A percentile compares a stretch with the other conserved stretches of the same genome.
phyloP scores from a whole-genome alignment of 2,329 filamentous ascomycete genomes.

The Aureobasidium sp. region DNA sequence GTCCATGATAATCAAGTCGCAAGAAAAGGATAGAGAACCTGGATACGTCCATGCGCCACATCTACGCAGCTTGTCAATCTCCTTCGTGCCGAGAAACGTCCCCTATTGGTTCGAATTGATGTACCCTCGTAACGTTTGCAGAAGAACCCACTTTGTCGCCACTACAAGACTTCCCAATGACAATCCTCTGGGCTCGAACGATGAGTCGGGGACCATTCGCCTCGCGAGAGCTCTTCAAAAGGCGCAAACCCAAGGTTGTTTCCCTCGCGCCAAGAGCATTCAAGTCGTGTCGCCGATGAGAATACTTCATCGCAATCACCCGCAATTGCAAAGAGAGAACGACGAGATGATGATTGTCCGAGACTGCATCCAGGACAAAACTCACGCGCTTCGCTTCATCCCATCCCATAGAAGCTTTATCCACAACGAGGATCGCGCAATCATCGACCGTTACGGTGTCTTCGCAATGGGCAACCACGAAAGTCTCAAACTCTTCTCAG shows the following conservation, averaged over 20 bases:
- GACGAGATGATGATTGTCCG: constrained; percentile 1
- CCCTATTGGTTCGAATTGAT: constrained; percentile 1
- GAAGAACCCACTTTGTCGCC: background rate
- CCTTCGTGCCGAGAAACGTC: background rate
- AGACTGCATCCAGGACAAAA: background rate
- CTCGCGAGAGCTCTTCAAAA: background rate
- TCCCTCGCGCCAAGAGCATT: background rate
- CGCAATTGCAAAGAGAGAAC: background rate
- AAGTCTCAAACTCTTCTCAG: background rate
- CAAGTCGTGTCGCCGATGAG: background rate
- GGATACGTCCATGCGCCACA: background rate
- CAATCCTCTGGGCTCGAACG: background rate
- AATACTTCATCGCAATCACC: background rate
- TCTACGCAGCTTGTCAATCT: background rate
- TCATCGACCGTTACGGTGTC: background rate
- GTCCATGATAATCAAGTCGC: background rate
- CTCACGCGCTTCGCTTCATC: background rate
- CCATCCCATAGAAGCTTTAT: background rate
- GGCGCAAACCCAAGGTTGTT: background rate
- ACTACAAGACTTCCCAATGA: background rate
- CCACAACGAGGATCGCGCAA: background rate
- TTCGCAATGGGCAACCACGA: background rate
- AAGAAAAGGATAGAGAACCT: background rate
- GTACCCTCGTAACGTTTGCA: background rate
- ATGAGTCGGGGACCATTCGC: background rate